These are phyloP conservation scores for Clavariopsis aquatica DNA, from an alignment of 495 filamentous ascomycete genomes.

Conservation along the genomic window DNA sequence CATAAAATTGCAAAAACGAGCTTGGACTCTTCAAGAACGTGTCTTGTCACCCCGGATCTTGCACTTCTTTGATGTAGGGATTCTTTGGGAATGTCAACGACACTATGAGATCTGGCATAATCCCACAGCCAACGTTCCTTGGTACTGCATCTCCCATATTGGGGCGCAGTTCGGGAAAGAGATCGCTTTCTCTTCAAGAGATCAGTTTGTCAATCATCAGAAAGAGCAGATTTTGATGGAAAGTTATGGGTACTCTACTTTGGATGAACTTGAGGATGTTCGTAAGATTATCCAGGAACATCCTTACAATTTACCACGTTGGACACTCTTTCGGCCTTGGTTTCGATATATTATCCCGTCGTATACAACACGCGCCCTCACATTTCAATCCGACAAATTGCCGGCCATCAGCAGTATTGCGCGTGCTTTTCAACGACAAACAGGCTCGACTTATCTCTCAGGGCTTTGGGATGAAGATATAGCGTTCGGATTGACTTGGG, in stretches of 20 bases:
- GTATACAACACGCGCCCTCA: neutral
- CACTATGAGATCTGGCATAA: neutral
- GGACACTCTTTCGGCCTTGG: neutral
- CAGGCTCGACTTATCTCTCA: neutral
- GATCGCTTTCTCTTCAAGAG: neutral
- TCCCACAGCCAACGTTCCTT: neutral
- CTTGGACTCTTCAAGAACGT: slow-evolving; percentile 7
- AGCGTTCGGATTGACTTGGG: neutral
- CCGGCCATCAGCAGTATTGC: neutral
- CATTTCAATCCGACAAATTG: neutral
- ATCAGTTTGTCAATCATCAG: neutral
- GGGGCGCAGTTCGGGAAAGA: neutral
- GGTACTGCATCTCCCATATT: neutral
- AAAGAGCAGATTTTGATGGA: neutral
- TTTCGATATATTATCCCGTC: neutral
- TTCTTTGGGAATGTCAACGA: neutral
- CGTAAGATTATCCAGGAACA: neutral
- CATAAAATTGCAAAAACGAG: neutral
- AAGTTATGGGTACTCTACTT: neutral
- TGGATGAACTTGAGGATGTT: neutral
- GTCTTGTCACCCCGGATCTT: slow-evolving; percentile 3
- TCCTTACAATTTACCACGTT: neutral
- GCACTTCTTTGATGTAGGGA: slow-evolving; percentile 1
- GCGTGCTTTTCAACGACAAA: neutral
- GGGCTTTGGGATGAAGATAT: neutral